These are phyloP conservation scores for Botrytis pseudocinerea DNA, from an alignment of 2,329 filamentous ascomycete species.

Conservation along the genomic window DNA sequence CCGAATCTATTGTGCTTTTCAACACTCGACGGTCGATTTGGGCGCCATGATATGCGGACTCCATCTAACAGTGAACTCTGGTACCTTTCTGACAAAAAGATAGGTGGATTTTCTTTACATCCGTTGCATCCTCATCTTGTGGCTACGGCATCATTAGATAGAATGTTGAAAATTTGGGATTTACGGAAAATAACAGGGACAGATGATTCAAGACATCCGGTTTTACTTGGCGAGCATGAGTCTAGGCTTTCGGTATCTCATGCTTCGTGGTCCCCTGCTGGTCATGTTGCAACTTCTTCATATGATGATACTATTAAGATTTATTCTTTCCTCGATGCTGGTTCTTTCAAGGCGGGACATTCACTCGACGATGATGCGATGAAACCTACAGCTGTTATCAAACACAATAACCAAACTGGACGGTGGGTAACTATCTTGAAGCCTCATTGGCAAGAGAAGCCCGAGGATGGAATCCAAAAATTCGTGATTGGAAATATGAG, in stretches of 20 bases:
- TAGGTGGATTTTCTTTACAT: conserved; percentile 87
- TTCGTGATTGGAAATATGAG: conserved; percentile 98
- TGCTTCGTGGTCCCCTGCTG: conserved; percentile 82
- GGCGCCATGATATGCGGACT: conserved; percentile 75
- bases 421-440: conserved; percentile 84
- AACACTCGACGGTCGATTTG: conserved; percentile 78
- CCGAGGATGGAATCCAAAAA: conserved; percentile 76
- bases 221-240: conserved; percentile 76
- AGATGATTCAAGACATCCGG: conserved; percentile 60
- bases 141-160: conserved; percentile 86
- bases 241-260: conserved; percentile 87
- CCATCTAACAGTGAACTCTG: conserved; percentile 64
- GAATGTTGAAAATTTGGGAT: conserved; percentile 91
- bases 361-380: conserved; percentile 63
- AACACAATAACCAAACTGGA: conserved; percentile 94
- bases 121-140: conserved; percentile 78
- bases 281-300: conserved; percentile 85
- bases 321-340: conserved; percentile 70
- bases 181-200: conserved; percentile 73
- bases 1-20: conserved; percentile 82
- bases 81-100: conserved; percentile 85
- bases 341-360: conserved; percentile 59
- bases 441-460: conserved; percentile 84
- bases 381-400: conserved; percentile 66
- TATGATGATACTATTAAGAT: conserved; percentile 97